Conservation (phyloP, 768 basidiomycete genomes). For the Filobasidium floriforme region DNA sequence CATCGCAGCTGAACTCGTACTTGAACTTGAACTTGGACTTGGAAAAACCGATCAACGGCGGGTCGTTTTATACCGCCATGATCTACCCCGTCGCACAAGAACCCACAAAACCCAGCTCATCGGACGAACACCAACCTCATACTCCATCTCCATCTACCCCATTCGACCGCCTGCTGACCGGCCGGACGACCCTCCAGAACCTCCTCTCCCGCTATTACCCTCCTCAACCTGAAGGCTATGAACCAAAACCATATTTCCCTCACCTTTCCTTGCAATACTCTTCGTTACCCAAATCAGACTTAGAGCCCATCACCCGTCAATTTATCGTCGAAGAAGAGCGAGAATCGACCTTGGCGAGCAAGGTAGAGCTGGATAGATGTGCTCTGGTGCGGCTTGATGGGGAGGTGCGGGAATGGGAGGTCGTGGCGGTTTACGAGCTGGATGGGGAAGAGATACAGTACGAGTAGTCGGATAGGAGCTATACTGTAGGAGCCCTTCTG, state of each 20-base stretch:
- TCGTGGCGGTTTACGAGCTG: background rate
- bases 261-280: background rate
- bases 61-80: background rate
- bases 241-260: background rate
- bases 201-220: background rate
- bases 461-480: too few relatives aligned
- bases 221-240: background rate
- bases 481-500: too few relatives aligned
- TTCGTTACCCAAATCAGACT: background rate
- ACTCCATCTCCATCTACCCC: background rate
- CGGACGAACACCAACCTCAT: background rate
- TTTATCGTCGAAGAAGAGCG: background rate
- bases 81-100: background rate
- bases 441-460: background rate
- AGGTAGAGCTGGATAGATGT: background rate
- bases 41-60: background rate
- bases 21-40: background rate
- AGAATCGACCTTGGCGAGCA: background rate
- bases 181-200: background rate
- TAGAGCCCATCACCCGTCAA: background rate
- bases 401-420: background rate
- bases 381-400: background rate
- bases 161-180: background rate
- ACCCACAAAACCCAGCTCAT: background rate
- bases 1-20: too few relatives aligned